Conservation (phyloP, 306 rosid genomes). For the Lathyrus aphaca region DNA sequence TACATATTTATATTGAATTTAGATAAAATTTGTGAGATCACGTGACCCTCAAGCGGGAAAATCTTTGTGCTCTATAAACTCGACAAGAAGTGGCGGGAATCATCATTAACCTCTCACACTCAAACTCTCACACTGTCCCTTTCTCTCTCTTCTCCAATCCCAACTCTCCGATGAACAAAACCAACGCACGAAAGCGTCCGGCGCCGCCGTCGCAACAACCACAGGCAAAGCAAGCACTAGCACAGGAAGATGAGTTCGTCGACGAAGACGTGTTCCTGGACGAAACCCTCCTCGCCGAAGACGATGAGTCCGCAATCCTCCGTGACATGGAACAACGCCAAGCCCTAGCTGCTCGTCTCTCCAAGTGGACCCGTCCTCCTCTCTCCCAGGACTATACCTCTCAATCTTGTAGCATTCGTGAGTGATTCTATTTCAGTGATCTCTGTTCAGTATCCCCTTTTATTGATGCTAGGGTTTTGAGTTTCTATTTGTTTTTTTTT, state of each 20-base stretch:
- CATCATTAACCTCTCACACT: neutral
- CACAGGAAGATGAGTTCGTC: slow-evolving; percentile 79
- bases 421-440: slow-evolving; percentile 33
- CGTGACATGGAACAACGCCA: slow-evolving; percentile 84
- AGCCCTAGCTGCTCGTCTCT: slow-evolving; percentile 63
- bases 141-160: neutral
- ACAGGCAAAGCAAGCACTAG: slow-evolving; percentile 54
- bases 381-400: slow-evolving; percentile 59
- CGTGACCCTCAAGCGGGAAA: slow-evolving; percentile 42
- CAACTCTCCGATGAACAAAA: slow-evolving; percentile 38
- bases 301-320: slow-evolving; percentile 78
- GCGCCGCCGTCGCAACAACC: slow-evolving; percentile 54
- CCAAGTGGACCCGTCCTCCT: slow-evolving; percentile 84
- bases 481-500: slow-evolving; percentile 3
- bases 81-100: slow-evolving; percentile 66
- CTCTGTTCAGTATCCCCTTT: slow-evolving; percentile 1
- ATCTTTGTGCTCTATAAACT: neutral
- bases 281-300: slow-evolving; percentile 71
- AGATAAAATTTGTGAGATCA: too few relatives aligned
- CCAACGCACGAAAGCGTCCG: slow-evolving; percentile 58
- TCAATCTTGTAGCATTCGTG: slow-evolving; percentile 65
- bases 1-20: too few relatives aligned
- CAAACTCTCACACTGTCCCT: neutral
- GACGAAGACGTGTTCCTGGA: slow-evolving; percentile 87
- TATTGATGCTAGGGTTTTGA: slow-evolving; percentile 45